A percentile compares a stretch with the other conserved stretches of the same genome.
phyloP scores from a whole-genome alignment of 345 rosid genomes.

The Aethionema arabicum region DNA sequence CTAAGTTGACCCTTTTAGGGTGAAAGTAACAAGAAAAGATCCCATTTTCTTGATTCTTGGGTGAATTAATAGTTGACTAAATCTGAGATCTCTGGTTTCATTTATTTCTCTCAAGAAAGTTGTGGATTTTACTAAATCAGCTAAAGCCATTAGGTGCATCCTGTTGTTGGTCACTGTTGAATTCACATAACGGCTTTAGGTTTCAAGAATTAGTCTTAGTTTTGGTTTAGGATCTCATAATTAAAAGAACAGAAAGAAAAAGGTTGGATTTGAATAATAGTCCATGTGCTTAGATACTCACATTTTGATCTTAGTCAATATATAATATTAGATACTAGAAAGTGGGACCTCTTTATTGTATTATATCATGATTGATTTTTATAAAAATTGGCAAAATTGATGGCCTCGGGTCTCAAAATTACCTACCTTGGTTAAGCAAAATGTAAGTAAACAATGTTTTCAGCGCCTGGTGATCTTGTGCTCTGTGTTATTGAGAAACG shows the following conservation, averaged over 20 bases:
- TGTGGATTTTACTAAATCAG: too few species aligned
- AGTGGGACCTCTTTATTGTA: conserved; percentile 19
- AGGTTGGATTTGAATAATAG: conserved; percentile 23
- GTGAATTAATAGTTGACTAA: conserved; percentile 3
- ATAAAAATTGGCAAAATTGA: not conserved
- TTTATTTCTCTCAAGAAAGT: not conserved
- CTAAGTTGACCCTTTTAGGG: not conserved
- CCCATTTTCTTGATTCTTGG: not conserved
- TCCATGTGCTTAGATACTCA: conserved; percentile 32
- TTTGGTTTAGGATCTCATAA: too few species aligned
- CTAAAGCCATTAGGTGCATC: too few species aligned
- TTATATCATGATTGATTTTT: conserved; percentile 9
- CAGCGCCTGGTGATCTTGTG: conserved; percentile 21
- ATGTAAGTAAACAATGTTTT: conserved; percentile 9
- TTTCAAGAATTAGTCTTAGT: too few species aligned
- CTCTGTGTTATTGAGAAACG: conserved; percentile 9
- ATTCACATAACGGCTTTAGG: too few species aligned
- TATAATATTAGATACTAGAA: not conserved
- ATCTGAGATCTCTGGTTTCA: conserved; percentile 7
- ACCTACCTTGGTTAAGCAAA: conserved; percentile 13
- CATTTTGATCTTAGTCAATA: not conserved
- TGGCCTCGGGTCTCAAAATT: conserved; percentile 10
- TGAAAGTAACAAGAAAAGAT: not conserved
- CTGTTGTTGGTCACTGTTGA: too few species aligned
- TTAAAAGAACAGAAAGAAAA: not conserved